phyloP scores from a whole-genome alignment of 83 land plant genomes.

The Thuja plicata region DNA sequence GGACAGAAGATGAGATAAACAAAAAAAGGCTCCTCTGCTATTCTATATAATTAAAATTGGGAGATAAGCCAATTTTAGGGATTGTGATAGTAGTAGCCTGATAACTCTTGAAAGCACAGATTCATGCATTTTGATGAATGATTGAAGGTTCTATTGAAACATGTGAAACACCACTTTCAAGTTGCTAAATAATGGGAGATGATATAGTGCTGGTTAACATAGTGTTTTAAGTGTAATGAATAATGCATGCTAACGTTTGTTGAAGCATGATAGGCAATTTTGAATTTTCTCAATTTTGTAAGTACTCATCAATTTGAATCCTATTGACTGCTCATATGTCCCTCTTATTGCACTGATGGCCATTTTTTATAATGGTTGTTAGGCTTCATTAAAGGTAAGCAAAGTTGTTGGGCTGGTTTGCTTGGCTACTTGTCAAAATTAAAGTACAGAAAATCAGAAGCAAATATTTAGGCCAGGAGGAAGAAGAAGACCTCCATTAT shows the following conservation, averaged over 20 bases:
- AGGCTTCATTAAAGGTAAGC: not conserved
- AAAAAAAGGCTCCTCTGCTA: too few relatives aligned
- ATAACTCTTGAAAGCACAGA: not conserved
- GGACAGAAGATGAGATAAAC: not conserved
- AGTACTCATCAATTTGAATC: not conserved
- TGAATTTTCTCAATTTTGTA: not conserved
- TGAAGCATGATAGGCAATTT: not conserved
- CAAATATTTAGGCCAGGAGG: not conserved
- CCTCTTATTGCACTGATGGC: not conserved
- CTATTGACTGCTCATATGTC: not conserved
- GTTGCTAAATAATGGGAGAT: not conserved
- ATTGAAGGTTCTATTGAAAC: not conserved
- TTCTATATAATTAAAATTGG: not conserved
- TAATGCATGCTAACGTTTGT: not conserved
- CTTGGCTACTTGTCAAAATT: not conserved
- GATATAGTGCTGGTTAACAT: not conserved
- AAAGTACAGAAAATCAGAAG: not conserved
- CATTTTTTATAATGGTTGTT: not conserved
- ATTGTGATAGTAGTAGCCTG: not conserved
- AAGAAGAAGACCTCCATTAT: not conserved
- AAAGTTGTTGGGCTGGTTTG: not conserved
- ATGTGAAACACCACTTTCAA: not conserved
- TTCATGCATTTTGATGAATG: not conserved
- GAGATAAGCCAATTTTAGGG: not conserved
- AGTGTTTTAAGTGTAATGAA: not conserved